Evolutionary conservation across 2,329 filamentous ascomycete genomes (phyloP).

Genomic region (Stenocarpella maydis): DNA sequence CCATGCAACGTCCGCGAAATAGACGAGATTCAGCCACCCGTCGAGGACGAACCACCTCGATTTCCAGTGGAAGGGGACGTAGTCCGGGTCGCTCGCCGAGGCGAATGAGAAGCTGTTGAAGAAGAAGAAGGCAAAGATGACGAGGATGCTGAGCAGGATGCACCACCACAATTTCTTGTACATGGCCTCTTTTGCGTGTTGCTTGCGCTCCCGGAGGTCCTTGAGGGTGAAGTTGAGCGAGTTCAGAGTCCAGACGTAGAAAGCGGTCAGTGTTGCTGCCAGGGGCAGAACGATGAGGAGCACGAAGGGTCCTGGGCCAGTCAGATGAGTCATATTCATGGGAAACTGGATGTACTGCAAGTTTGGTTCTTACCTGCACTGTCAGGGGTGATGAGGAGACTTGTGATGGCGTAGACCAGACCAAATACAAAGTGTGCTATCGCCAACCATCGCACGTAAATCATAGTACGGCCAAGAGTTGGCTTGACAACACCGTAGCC

Average conservation of each 20-base stretch:
- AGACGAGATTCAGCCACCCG: conserved; percentile 96
- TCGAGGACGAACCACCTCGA: conserved; percentile 97
- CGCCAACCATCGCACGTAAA: conserved; percentile 89
- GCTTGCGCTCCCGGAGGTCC: conserved; percentile 92
- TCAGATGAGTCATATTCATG: not conserved
- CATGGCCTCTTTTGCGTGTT: conserved; percentile 92
- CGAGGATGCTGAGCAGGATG: conserved; percentile 88
- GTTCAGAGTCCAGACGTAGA: conserved; percentile 99
- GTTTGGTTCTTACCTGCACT: conserved; percentile 66
- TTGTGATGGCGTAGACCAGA: conserved; percentile 90
- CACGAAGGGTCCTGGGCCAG: conserved; percentile 75
- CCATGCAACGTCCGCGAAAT: conserved; percentile 91
- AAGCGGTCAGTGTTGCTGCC: conserved; percentile 90
- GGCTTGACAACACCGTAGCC: conserved; percentile 98
- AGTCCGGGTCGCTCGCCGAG: conserved; percentile 82
- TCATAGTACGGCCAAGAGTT: conserved; percentile 90
- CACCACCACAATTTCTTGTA: conserved; percentile 99
- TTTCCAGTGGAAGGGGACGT: conserved; percentile 97
- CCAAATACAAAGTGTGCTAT: conserved; percentile 95
- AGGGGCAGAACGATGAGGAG: conserved; percentile 93
- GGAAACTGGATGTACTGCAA: not conserved
- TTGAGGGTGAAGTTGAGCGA: conserved; percentile 95
- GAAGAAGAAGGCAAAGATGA: conserved; percentile 99
- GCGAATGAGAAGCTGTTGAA: conserved; percentile 97
- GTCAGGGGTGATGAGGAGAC: conserved; percentile 87